phyloP scores from a whole-genome alignment of 164 flowering plant species.

The Euptelea pleiosperma region DNA sequence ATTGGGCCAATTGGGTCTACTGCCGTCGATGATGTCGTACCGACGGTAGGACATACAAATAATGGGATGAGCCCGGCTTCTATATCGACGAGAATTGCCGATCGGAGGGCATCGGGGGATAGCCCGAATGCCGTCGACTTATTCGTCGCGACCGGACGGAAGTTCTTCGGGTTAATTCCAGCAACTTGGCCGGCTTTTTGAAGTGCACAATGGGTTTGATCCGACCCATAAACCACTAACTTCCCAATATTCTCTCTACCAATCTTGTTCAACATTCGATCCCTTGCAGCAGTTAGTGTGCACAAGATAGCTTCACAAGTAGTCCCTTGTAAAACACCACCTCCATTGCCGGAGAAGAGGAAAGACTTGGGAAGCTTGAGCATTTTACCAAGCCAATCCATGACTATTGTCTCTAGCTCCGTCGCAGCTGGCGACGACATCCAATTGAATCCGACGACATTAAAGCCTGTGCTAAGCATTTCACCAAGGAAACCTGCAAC shows the following conservation, averaged over 20 bases:
- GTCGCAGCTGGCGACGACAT: slow-evolving; percentile 67
- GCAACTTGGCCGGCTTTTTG: slow-evolving; percentile 56
- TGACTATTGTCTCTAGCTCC: slow-evolving; percentile 47
- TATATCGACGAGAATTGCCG: slow-evolving; percentile 23
- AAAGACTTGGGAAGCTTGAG: slow-evolving; percentile 45
- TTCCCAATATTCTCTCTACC: slow-evolving; percentile 32
- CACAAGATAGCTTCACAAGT: slow-evolving; percentile 61
- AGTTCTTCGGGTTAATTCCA: slow-evolving; percentile 45
- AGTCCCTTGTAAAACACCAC: slow-evolving; percentile 69
- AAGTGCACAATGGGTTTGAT: slow-evolving; percentile 58
- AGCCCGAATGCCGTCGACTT: slow-evolving; percentile 22
- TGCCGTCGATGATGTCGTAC: slow-evolving; percentile 48
- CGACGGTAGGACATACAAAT: slow-evolving; percentile 46
- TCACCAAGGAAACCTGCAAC: slow-evolving; percentile 62
- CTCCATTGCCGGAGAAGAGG: slow-evolving; percentile 54
- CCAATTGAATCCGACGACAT: slow-evolving; percentile 71
- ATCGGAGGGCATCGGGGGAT: slow-evolving; percentile 14
- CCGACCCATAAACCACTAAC: slow-evolving; percentile 33
- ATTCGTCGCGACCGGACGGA: slow-evolving; percentile 36
- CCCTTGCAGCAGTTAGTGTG: slow-evolving; percentile 52
- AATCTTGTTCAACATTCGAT: slow-evolving; percentile 24
- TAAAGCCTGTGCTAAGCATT: slow-evolving; percentile 57
- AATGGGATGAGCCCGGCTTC: slow-evolving; percentile 33
- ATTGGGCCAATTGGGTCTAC: slow-evolving; percentile 41
- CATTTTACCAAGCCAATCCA: slow-evolving; percentile 54